phyloP scores from a whole-genome alignment of 2,329 filamentous ascomycete genomes.

The Colletotrichum sp. region DNA sequence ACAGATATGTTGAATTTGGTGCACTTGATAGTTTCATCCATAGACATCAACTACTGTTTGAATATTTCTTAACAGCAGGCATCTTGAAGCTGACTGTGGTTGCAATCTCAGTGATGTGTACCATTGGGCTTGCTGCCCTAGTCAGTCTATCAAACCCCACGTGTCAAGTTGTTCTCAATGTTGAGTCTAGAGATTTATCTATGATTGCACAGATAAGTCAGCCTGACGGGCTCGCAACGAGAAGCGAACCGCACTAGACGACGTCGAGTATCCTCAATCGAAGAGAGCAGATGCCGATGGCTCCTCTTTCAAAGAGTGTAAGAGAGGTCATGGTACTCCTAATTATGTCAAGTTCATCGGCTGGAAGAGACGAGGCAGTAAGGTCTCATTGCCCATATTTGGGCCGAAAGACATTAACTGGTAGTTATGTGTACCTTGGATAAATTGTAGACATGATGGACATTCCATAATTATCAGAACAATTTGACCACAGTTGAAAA shows the following conservation, averaged over 20 bases:
- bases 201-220: neutral
- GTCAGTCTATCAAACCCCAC: neutral
- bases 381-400: neutral
- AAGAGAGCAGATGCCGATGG: neutral
- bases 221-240: neutral
- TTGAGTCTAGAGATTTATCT: neutral
- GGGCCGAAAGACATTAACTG: neutral
- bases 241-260: neutral
- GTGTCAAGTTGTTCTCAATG: neutral
- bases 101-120: neutral
- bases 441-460: neutral
- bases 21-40: neutral
- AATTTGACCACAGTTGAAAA: neutral
- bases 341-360: neutral
- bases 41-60: neutral
- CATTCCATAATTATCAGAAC: fast-evolving
- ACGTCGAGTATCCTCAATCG: neutral
- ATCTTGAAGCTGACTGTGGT: neutral
- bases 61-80: neutral
- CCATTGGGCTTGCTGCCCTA: neutral
- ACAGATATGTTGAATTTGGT: neutral
- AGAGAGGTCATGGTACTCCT: neutral
- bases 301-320: neutral
- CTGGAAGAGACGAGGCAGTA: neutral
- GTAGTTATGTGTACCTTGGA: neutral